Evolutionary conservation across 2,329 filamentous ascomycete species (phyloP).

Genomic region (Phialophora chinensis): DNA sequence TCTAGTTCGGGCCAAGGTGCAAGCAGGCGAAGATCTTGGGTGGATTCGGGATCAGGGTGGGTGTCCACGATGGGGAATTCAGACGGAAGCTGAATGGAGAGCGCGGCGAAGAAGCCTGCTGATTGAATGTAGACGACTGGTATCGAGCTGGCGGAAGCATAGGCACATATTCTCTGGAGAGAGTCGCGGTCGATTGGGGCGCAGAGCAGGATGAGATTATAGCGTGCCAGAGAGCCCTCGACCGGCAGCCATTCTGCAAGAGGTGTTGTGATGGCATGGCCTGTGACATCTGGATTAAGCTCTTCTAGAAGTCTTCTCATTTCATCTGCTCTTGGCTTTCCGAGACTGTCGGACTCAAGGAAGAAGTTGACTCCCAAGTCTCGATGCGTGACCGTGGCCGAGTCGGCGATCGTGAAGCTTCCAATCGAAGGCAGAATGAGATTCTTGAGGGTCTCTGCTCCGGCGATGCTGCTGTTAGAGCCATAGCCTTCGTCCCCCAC

Average conservation of each 20-base stretch:
- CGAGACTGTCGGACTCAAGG: constrained; percentile 77
- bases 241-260: constrained; percentile 49
- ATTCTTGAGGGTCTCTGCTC: constrained; percentile 93
- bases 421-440: constrained; percentile 93
- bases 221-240: constrained; percentile 51
- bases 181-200: constrained; percentile 62
- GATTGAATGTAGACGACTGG: constrained; percentile 85
- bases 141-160: constrained; percentile 64
- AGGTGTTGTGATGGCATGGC: constrained; percentile 64
- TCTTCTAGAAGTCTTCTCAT: constrained; percentile 79
- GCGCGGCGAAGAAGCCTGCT: constrained; percentile 89
- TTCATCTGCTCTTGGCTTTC: constrained; percentile 77
- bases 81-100: constrained; percentile 77
- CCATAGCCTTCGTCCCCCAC: constrained; percentile 60
- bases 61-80: constrained; percentile 93
- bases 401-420: constrained; percentile 87
- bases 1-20: constrained; percentile 83
- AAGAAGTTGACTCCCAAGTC: constrained; percentile 98
- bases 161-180: constrained; percentile 57
- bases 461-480: constrained; percentile 63
- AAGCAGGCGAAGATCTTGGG: constrained; percentile 81
- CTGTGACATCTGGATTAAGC: constrained; percentile 89
- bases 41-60: constrained; percentile 86
- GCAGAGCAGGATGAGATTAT: constrained; percentile 67
- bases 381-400: constrained; percentile 73